phyloP scores from a whole-genome alignment of 352 stramenopile genomes.

The Globisporangium sylvaticum region DNA sequence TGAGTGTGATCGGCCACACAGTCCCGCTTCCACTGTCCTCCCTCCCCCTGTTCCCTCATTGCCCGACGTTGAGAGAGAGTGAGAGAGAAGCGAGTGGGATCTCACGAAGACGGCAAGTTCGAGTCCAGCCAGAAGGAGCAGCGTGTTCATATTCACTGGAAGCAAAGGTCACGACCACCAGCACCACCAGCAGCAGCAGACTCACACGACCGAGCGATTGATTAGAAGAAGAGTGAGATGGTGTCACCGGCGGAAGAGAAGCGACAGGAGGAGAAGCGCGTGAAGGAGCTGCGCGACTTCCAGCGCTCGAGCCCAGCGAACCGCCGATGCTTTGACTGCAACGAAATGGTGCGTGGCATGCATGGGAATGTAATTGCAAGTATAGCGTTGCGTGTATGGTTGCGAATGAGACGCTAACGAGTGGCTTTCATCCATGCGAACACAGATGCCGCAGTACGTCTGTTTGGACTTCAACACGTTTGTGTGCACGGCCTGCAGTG shows the following conservation, averaged over 20 bases:
- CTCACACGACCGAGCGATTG: not conserved
- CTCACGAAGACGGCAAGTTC: not conserved
- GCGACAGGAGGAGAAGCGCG: slow-evolving; percentile 72
- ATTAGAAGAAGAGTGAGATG: not conserved
- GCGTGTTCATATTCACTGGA: not conserved
- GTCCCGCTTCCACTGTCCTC: not conserved
- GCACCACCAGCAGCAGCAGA: not conserved
- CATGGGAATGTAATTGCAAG: not conserved
- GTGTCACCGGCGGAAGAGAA: slow-evolving; percentile 59
- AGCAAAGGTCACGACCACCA: no score
- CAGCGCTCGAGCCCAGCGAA: slow-evolving; percentile 69
- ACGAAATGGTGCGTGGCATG: slow-evolving; percentile 66
- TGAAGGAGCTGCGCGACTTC: slow-evolving; percentile 86
- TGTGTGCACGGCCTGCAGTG: slow-evolving; percentile 91
- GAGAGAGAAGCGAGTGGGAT: not conserved
- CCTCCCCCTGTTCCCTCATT: not conserved
- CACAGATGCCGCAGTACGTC: slow-evolving; percentile 89
- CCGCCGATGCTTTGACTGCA: slow-evolving; percentile 88
- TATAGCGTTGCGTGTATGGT: not conserved
- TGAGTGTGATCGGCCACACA: not conserved
- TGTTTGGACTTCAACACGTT: slow-evolving; percentile 93
- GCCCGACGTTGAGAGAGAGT: not conserved
- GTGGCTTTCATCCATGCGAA: not conserved
- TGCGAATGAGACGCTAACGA: not conserved
- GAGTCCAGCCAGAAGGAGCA: not conserved